Base-by-base conservation (phyloP, 768 basidiomycete species). In the Tulasnella sp. region DNA sequence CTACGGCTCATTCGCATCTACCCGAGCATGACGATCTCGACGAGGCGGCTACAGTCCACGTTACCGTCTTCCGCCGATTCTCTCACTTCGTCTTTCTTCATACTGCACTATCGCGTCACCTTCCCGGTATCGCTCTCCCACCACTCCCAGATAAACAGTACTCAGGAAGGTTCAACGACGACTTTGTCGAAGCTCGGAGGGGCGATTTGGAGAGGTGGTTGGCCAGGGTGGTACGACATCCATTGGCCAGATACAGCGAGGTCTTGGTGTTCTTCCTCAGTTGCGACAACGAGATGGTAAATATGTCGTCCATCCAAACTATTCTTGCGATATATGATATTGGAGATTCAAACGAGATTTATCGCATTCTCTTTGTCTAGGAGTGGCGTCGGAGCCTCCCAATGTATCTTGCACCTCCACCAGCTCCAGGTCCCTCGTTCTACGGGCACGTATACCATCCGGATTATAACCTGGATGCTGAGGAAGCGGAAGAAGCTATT, bases 121-220 rank as follows among this genome's bases (percentile, higher is more conserved):
- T 90, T 3, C 86, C 87, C 4, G 86, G 86, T 0, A 80, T 92
- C 27, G 82, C 82, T 3, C 74, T 93, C 1, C 88, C 90, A 0
- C 85, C 87, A 0, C 76, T 93, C 7, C 90, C 90, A 9, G 88
- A 89, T 68, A 91, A 91, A 67, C 85, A 87, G 64, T 89, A 92
- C 63, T 76, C 86, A 0, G 87, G 87, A 1, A 75, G 88, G 8
- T 91, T 92, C 69, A 86, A 78, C 61, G 77, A 80, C 19, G 87
- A 85, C 55, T 91, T 93, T 64, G 82, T 94, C 4, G 88, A 92
- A 68, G 86, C 85, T 10, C 74, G 90, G 34, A 73, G 88, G 43
- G 82, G 86, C 2, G 88, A 92, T 67, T 74, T 94, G 45, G 88
- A 91, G 68, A 75, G 86, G 42, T 94, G 91, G 69, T 74, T 92